Evolutionary conservation across 495 filamentous ascomycete species (phyloP), one percentile per base, ranked within the genome.

Genomic region (Hypoxylon intermedium): DNA sequence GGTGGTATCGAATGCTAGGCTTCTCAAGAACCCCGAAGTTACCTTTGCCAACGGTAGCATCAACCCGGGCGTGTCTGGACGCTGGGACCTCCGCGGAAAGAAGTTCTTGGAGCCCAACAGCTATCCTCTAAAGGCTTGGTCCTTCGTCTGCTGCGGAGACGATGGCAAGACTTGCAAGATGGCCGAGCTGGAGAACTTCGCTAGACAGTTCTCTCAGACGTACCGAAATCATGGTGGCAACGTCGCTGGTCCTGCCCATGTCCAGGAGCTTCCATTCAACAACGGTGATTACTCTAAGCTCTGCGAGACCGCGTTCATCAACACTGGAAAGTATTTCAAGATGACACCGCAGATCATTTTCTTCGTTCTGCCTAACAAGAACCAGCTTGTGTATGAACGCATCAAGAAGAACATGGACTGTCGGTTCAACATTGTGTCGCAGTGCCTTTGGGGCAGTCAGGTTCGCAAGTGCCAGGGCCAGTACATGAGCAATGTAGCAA

Each of bases 321-420:
- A 42, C 9, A 57, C 40, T 1, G 64, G 68, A 26, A 26, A 28
- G 0, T 12, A 47, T 0, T 58, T 28, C 52, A 69, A 69, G 13
- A 0, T 0, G 5, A 33, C n/a, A 0, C 59, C 89, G 0, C 87
- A 91, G 58, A 80, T 92, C 30, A 66, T 91, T 3, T 80, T 97
- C 51, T 85, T 93, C 59, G 79, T 97, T 28, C 75, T 97, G 2
- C 77, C 81, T 1, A 79, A 83, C 68, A 89, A 89, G 71, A 84
- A 86, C 24, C 61, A 82, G 1, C 79, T 80, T 16, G 72, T 81
- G 0, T 98, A 98, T 53, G 79, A 86, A 40, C 84, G 88, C 0
- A 80, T 97, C 59, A 98, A 98, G 83, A 87, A 87, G 67, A 87
- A 79, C 34, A 86, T 81, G 59, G 93, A 98, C 54, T 91, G 87